Percentiles rank a stretch among this genome's conserved stretches.
These are phyloP conservation scores for Aureobasidium zeae DNA, from an alignment of 2,329 filamentous ascomycete genomes.

Conservation along the genomic window DNA sequence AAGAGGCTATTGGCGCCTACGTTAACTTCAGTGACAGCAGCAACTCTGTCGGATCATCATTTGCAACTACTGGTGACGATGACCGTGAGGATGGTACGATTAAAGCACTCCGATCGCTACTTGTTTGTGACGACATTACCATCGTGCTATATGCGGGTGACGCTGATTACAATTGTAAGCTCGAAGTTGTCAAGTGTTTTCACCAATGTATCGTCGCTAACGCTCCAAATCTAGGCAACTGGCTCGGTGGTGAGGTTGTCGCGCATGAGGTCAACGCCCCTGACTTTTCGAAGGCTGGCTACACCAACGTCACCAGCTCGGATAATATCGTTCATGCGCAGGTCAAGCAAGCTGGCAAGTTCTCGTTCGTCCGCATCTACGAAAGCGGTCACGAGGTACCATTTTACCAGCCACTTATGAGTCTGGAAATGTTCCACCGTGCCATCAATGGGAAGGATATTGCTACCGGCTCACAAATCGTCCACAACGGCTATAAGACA, in stretches of 20 bases:
- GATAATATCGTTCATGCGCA: slow-evolving; percentile 44
- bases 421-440: slow-evolving; percentile 43
- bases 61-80: slow-evolving; percentile 42
- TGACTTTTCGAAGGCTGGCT: slow-evolving; percentile 39
- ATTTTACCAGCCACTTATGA: slow-evolving; percentile 45
- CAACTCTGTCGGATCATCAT: slow-evolving; percentile 37
- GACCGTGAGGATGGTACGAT: slow-evolving; percentile 37
- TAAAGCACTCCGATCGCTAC: slow-evolving; percentile 31
- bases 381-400: slow-evolving; percentile 44
- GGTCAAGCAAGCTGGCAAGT: slow-evolving; percentile 43
- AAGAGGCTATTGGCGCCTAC: slow-evolving; percentile 50
- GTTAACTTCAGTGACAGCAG: slow-evolving; percentile 47
- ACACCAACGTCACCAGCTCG: slow-evolving; percentile 37
- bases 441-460: slow-evolving; percentile 42
- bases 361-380: slow-evolving; percentile 43
- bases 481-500: slow-evolving; percentile 27
- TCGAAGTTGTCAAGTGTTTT: not conserved
- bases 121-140: slow-evolving; percentile 34
- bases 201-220: not conserved
- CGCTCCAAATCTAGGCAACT: slow-evolving; percentile 33
- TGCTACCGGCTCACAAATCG: slow-evolving; percentile 41
- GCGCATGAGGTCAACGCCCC: slow-evolving; percentile 33
- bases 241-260: slow-evolving; percentile 37
- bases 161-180: slow-evolving; percentile 27
- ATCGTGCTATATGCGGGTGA: slow-evolving; percentile 40